Base-by-base conservation (phyloP, 1,284 basidiomycete genomes). In the Rhodotorula glutinis region DNA sequence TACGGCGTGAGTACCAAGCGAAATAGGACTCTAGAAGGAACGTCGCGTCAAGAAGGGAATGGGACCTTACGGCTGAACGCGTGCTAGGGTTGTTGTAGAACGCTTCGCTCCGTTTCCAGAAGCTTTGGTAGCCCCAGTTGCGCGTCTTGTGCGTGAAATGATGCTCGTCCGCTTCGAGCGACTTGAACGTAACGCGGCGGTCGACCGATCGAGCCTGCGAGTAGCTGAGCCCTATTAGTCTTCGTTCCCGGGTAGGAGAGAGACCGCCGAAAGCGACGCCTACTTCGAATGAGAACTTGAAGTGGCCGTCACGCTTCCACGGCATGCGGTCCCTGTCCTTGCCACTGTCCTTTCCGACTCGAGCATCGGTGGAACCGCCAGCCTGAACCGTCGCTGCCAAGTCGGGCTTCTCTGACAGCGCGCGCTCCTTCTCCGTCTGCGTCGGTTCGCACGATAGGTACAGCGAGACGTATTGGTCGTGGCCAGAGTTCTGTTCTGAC, bases 141-240 rank as follows among this genome's bases (percentile, higher is more conserved):
- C 77, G 73, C 29, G 78, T 78, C 62, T 76, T 75, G 62, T 76
- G 72, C 53, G 74, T 76, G 56, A 80, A 80, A 59, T 80, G 79
- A 14, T 64, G 57, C 60, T 79, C 77, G 66, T 77, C 75, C 11
- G 79, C 79, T 69, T 80, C 79, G 73, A 77, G 77, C n/a, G 66
- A 65, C 60, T 77, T 76, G 66, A 75, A 74, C 3, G 69, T 67
- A 3, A 68, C 53, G 16, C 74, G 57, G 27, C 74, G 67, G 40
- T 74, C 72, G 21, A 69, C 29, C 33, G 65, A 62, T 25, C 68
- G 63, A 27, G 66, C 68, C 71, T 73, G 57, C 3, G 21, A 3
- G 19, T 1, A 2, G n/a, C 43, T n/a, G 23, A 29, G 4, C 25
- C 14, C 5, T 14, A 40, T 40, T 44, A 57, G 44, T 2, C 25